Percentiles rank a stretch among this genome's conserved stretches.
phyloP scores from a whole-genome alignment of 2,329 filamentous ascomycete genomes.

The Penicillium fuscoglaucum region DNA sequence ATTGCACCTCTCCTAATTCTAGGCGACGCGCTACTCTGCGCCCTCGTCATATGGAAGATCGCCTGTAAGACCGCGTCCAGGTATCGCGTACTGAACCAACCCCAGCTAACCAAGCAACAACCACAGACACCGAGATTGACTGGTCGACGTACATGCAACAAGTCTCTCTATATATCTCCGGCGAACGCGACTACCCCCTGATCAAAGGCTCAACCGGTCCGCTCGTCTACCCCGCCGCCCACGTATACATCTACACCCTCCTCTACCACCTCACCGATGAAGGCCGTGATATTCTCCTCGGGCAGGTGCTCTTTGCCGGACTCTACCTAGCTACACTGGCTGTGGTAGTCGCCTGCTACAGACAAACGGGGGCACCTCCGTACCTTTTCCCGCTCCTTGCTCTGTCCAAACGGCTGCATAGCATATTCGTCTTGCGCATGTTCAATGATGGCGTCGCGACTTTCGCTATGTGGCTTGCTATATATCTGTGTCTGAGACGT shows the following conservation, averaged over 20 bases:
- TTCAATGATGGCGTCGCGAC: constrained; percentile 96
- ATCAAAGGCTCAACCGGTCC: constrained; percentile 89
- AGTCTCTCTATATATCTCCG: constrained; percentile 72
- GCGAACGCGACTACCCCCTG: constrained; percentile 83
- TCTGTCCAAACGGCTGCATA: constrained; percentile 88
- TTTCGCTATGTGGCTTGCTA: constrained; percentile 78
- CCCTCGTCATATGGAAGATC: constrained; percentile 73
- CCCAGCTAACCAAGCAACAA: constrained; percentile 16
- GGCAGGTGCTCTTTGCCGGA: constrained; percentile 79
- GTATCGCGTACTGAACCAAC: constrained; percentile 6
- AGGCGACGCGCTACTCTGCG: constrained; percentile 70
- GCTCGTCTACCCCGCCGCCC: constrained; percentile 89
- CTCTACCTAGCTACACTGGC: constrained; percentile 76
- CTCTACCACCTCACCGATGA: constrained; percentile 76
- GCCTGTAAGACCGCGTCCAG: constrained; percentile 63
- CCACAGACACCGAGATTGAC: constrained; percentile 90
- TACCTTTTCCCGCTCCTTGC: constrained; percentile 85
- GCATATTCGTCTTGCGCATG: constrained; percentile 84
- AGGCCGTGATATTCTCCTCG: constrained; percentile 72
- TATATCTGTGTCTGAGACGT: constrained; percentile 73
- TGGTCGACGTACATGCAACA: constrained; percentile 98
- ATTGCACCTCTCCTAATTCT: constrained; percentile 67
- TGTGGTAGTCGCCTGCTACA: constrained; percentile 79
- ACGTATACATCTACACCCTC: constrained; percentile 84
- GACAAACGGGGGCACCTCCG: constrained; percentile 58